Conservation (phyloP, 2,329 filamentous ascomycete species). For the Alternaria sp. region DNA sequence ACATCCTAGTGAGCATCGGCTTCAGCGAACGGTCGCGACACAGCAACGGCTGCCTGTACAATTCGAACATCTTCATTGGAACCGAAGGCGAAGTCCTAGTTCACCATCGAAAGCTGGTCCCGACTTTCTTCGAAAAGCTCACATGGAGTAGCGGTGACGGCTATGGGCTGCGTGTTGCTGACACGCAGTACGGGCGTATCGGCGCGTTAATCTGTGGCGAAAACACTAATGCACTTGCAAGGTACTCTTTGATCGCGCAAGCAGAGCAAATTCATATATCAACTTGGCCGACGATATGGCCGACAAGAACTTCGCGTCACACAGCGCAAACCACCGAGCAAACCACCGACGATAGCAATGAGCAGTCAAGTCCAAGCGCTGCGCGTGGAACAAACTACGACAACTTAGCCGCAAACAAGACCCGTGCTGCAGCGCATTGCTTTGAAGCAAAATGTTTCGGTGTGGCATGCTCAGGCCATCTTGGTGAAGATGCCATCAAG, state of each 20-base stretch:
- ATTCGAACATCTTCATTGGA: slow-evolving; percentile 59
- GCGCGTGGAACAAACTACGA: slow-evolving; percentile 54
- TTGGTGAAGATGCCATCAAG: slow-evolving; percentile 52
- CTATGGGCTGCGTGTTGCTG: slow-evolving; percentile 54
- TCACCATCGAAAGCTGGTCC: slow-evolving; percentile 62
- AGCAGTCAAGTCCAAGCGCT: not conserved
- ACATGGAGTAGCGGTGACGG: slow-evolving; percentile 62
- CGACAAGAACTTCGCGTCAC: slow-evolving; percentile 46
- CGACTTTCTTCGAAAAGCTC: slow-evolving; percentile 64
- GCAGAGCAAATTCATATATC: slow-evolving; percentile 63
- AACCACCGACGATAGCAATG: not conserved
- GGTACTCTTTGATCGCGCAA: slow-evolving; percentile 61
- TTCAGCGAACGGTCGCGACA: slow-evolving; percentile 56
- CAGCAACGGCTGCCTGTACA: slow-evolving; percentile 58
- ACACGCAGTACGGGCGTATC: slow-evolving; percentile 56
- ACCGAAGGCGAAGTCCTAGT: slow-evolving; percentile 54
- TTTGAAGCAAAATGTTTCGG: slow-evolving; percentile 66
- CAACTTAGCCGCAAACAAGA: slow-evolving; percentile 61
- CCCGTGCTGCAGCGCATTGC: slow-evolving; percentile 60
- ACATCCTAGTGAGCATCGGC: slow-evolving; percentile 56
- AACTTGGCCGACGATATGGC: slow-evolving; percentile 63
- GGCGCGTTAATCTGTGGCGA: slow-evolving; percentile 63
- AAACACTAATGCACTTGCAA: slow-evolving; percentile 63
- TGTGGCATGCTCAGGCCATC: slow-evolving; percentile 55
- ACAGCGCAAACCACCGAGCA: not conserved